phyloP scores from a whole-genome alignment of 148 eudicot genomes.

The Chenopodium formosanum region DNA sequence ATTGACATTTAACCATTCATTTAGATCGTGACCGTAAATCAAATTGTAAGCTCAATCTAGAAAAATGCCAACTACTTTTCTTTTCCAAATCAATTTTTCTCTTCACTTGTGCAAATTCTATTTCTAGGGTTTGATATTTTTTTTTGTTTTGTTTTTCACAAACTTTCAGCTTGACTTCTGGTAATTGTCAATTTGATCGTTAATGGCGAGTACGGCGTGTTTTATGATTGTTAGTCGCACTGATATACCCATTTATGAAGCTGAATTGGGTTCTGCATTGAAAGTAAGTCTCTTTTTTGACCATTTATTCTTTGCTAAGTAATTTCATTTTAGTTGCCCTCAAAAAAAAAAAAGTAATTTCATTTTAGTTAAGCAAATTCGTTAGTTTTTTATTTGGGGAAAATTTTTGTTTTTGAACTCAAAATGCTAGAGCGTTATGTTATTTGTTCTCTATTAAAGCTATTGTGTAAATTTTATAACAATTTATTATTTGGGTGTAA shows the following conservation, averaged over 20 bases:
- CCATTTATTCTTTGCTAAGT: neutral
- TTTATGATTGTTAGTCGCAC: slow-evolving; percentile 92
- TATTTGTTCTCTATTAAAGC: neutral
- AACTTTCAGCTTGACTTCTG: too few relatives aligned
- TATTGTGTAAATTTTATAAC: neutral
- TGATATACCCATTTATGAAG: slow-evolving; percentile 96
- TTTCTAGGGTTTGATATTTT: neutral
- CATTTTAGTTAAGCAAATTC: neutral
- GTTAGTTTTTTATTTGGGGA: neutral
- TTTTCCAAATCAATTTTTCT: neutral
- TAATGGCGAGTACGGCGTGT: slow-evolving; percentile 84
- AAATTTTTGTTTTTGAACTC: neutral
- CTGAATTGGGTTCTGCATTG: slow-evolving; percentile 81
- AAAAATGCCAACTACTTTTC: neutral
- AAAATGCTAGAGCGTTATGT: neutral
- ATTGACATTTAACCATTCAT: too few relatives aligned
- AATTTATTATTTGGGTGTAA: too few relatives aligned
- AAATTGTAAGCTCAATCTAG: neutral
- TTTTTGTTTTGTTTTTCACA: neutral
- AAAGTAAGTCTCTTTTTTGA: slow-evolving; percentile 45
- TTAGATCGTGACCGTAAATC: neutral
- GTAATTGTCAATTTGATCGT: neutral
- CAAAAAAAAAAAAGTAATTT: neutral
- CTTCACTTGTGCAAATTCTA: too few relatives aligned
- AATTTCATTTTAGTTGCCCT: neutral